Percentiles rank a stretch among this genome's conserved stretches.
Conservation (phyloP, 2,329 filamentous ascomycete genomes). For the Ascomycota sp. region DNA sequence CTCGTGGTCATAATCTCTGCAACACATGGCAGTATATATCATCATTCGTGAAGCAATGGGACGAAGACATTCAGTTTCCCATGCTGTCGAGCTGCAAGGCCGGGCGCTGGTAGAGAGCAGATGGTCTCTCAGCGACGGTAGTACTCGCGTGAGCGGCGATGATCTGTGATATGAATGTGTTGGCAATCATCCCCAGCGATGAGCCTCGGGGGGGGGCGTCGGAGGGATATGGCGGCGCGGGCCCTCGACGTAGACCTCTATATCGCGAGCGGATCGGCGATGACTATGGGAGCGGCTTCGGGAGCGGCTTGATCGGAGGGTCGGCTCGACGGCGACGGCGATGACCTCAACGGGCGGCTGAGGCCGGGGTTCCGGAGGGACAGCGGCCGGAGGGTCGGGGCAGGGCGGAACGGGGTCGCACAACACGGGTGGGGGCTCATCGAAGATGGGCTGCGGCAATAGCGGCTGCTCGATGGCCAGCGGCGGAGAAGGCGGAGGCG, state of each 20-base stretch:
- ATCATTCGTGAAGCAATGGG: too few relatives aligned
- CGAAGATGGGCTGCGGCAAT: too few relatives aligned
- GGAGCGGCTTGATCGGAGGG: conserved; percentile 6
- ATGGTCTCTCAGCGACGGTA: conserved; percentile 4
- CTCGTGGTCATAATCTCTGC: too few relatives aligned
- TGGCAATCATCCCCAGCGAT: conserved; percentile 10
- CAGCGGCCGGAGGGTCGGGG: conserved; percentile 1
- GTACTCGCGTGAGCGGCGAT: conserved; percentile 12
- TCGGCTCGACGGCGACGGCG: conserved; percentile 15
- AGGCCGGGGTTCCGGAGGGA: conserved; percentile 6
- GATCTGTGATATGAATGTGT: conserved; percentile 14
- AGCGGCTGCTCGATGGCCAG: conserved; percentile 5
- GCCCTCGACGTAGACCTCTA: conserved; percentile 29
- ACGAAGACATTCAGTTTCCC: too few relatives aligned
- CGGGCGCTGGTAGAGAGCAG: too few relatives aligned
- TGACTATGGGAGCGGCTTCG: conserved; percentile 10
- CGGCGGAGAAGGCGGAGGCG: conserved; percentile 4
- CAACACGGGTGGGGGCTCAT: conserved; percentile 2
- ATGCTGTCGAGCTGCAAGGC: too few relatives aligned
- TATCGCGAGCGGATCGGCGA: conserved; percentile 13
- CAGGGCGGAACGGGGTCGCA: conserved; percentile 1
- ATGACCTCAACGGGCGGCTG: conserved; percentile 17
- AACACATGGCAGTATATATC: too few relatives aligned
- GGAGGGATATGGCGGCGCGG: conserved; percentile 15
- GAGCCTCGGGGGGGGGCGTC: conserved; percentile 9